Evolutionary conservation across 2,329 filamentous ascomycete genomes (phyloP).

Genomic region (Boeremia exigua): DNA sequence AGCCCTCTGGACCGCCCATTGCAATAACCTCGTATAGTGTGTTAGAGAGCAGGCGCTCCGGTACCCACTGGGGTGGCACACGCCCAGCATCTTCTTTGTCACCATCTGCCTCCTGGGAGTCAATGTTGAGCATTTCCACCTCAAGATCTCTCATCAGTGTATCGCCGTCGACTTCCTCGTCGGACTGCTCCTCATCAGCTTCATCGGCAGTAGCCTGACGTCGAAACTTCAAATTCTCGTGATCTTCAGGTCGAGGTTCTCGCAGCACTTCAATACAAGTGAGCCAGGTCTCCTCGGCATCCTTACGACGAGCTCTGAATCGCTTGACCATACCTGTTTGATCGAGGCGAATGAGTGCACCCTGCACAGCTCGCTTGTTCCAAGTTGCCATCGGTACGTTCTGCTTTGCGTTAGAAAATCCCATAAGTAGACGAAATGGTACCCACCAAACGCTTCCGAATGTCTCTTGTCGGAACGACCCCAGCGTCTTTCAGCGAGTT

Average conservation of each 20-base stretch:
- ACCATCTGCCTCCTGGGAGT: constrained; percentile 23
- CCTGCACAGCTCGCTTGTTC: constrained; percentile 48
- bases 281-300: constrained; percentile 35
- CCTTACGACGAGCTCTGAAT: constrained; percentile 41
- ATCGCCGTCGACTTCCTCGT: constrained; percentile 41
- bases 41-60: constrained; percentile 60
- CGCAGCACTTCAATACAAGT: constrained; percentile 52
- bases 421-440: neutral
- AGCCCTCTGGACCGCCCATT: constrained; percentile 55
- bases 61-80: constrained; percentile 60
- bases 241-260: constrained; percentile 43
- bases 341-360: constrained; percentile 49
- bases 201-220: constrained; percentile 24
- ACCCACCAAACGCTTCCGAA: constrained; percentile 57
- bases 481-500: constrained; percentile 56
- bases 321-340: constrained; percentile 50
- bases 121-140: constrained; percentile 34
- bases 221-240: constrained; percentile 41
- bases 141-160: constrained; percentile 42
- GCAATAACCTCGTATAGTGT: constrained; percentile 59
- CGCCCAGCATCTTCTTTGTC: constrained; percentile 35
- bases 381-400: constrained; percentile 42
- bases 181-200: constrained; percentile 28
- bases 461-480: constrained; percentile 60
- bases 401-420: constrained; percentile 29